phyloP scores from a whole-genome alignment of 2,329 filamentous ascomycete species.

The Colletotrichum acutatum region DNA sequence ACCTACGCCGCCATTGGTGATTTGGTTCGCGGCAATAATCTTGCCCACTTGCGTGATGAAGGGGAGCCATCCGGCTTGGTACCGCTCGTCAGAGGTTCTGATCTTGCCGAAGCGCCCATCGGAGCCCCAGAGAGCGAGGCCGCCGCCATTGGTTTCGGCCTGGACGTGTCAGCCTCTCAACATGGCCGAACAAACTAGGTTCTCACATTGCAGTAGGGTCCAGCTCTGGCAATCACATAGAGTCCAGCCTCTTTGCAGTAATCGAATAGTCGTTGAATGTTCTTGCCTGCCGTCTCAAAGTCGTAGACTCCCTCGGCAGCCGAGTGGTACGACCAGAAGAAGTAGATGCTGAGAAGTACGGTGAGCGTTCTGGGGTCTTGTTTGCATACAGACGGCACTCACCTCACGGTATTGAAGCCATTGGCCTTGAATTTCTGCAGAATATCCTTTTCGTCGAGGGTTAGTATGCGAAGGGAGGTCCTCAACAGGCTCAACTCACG shows the following conservation, averaged over 20 bases:
- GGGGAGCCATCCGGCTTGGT: slow-evolving; percentile 52
- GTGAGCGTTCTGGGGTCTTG: neutral
- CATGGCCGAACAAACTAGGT: neutral
- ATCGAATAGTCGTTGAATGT: slow-evolving; percentile 76
- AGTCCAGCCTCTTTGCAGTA: slow-evolving; percentile 79
- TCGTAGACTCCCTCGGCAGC: slow-evolving; percentile 78
- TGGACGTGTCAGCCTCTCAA: neutral
- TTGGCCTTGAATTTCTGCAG: slow-evolving; percentile 86
- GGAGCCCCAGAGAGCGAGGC: slow-evolving; percentile 46
- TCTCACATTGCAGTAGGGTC: slow-evolving; percentile 77
- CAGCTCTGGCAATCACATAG: slow-evolving; percentile 78
- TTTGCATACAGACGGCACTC: slow-evolving; percentile 43
- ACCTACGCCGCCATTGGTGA: slow-evolving; percentile 76
- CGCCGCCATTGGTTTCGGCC: slow-evolving; percentile 45
- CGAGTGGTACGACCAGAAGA: slow-evolving; percentile 82
- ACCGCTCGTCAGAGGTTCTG: slow-evolving; percentile 53
- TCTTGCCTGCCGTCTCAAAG: slow-evolving; percentile 58
- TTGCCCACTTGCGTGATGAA: slow-evolving; percentile 62
- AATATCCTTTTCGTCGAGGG: slow-evolving; percentile 61
- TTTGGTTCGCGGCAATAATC: slow-evolving; percentile 79
- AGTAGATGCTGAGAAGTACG: slow-evolving; percentile 68
- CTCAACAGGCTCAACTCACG: slow-evolving; percentile 44
- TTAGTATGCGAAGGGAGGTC: neutral
- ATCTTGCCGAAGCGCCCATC: slow-evolving; percentile 47
- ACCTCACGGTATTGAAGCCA: slow-evolving; percentile 81